These are phyloP conservation scores for Diaporthe australafricana DNA, from an alignment of 2,329 filamentous ascomycete species.

Conservation along the genomic window DNA sequence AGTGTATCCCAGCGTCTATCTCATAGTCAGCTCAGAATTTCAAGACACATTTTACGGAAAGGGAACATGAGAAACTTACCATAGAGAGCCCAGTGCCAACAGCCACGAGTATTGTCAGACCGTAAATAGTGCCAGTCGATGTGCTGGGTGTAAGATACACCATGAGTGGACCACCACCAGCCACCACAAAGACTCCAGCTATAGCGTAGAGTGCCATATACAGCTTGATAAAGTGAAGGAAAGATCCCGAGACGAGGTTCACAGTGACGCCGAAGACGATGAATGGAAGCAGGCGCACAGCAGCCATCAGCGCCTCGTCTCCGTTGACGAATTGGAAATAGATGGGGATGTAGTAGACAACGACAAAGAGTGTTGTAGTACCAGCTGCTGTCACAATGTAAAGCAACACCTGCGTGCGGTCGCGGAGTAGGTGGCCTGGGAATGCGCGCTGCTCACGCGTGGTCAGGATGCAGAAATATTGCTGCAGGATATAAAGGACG, in stretches of 20 bases:
- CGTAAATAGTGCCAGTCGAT: conserved; percentile 39
- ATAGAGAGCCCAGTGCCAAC: conserved; percentile 38
- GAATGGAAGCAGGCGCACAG: conserved; percentile 54
- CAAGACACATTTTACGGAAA: no score
- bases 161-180: conserved; percentile 38
- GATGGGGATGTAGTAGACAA: conserved; percentile 49
- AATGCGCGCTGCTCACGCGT: conserved; percentile 53
- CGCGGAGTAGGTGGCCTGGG: conserved; percentile 55
- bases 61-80: no score
- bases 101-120: conserved; percentile 38
- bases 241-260: conserved; percentile 29
- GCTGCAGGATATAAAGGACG: conserved; percentile 55
- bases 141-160: conserved; percentile 39
- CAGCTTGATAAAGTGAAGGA: conserved; percentile 33
- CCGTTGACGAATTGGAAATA: conserved; percentile 30
- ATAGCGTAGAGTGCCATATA: conserved; percentile 42
- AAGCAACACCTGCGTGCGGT: conserved; percentile 53
- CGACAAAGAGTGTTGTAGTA: conserved; percentile 49
- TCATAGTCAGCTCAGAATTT: no score
- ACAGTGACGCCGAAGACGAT: conserved; percentile 35
- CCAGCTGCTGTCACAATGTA: conserved; percentile 50
- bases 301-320: conserved; percentile 53
- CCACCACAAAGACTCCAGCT: conserved; percentile 37
- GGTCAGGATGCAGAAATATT: conserved; percentile 55
- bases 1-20: conserved; percentile 45